Percentiles rank a stretch among this genome's conserved stretches.
These are phyloP conservation scores for Neoboletus magnificus DNA, from an alignment of 768 basidiomycete species.

Conservation along the genomic window DNA sequence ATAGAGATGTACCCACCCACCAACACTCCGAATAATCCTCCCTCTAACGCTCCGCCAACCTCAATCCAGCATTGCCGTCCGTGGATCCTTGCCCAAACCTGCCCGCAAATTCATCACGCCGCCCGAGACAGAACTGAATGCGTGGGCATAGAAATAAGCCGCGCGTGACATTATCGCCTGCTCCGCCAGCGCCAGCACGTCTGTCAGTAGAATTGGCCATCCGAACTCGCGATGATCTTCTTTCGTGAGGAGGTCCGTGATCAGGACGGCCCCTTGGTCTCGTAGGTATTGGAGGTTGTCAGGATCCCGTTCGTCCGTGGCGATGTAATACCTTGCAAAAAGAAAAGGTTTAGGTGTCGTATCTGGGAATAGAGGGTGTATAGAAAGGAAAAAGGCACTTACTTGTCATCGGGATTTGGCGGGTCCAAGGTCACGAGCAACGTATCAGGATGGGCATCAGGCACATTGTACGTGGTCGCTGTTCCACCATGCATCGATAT, in stretches of 20 bases:
- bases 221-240: conserved; percentile 38
- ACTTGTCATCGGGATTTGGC: conserved; percentile 24
- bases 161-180: conserved; percentile 37
- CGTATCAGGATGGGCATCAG: conserved; percentile 15
- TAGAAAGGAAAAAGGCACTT: neutral
- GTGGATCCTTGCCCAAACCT: conserved; percentile 37
- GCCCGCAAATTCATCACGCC: conserved; percentile 43
- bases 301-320: conserved; percentile 43
- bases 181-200: conserved; percentile 41
- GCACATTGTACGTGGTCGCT: conserved; percentile 20
- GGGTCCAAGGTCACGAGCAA: conserved; percentile 25
- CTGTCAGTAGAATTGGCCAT: conserved; percentile 43
- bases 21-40: neutral
- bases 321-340: conserved; percentile 33
- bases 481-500: conserved; percentile 20
- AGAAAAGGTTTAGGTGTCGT: neutral
- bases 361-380: neutral
- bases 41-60: neutral
- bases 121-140: conserved; percentile 38
- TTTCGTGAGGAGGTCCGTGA: conserved; percentile 41
- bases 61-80: conserved; percentile 39
- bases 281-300: conserved; percentile 31
- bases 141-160: conserved; percentile 42
- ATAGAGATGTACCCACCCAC: neutral
- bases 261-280: conserved; percentile 37